Conservation (phyloP, 768 basidiomycete genomes). For the Asterophora lycoperdoides region DNA sequence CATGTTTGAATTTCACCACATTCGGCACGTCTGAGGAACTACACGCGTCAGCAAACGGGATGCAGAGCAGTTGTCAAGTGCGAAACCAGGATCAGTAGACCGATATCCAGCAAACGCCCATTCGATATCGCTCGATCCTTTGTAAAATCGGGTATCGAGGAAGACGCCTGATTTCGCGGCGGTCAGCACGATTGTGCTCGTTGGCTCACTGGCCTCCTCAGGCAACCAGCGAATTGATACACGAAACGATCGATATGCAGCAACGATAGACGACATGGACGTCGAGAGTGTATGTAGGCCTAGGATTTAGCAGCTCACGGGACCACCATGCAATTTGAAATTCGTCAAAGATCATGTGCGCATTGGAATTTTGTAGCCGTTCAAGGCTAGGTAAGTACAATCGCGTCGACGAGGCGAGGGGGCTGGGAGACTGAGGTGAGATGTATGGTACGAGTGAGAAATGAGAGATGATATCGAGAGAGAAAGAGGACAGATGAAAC, state of each 20-base stretch:
- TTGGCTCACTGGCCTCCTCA: slow-evolving; percentile 28
- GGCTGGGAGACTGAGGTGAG: slow-evolving; percentile 13
- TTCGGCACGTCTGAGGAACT: slow-evolving; percentile 14
- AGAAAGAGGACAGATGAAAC: slow-evolving; percentile 7
- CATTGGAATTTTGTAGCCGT: slow-evolving; percentile 12
- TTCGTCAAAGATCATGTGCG: slow-evolving; percentile 9
- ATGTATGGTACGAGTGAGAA: slow-evolving; percentile 20
- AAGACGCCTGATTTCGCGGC: slow-evolving; percentile 27
- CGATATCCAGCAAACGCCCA: slow-evolving; percentile 39
- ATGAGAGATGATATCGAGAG: slow-evolving; percentile 16
- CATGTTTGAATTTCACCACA: slow-evolving; percentile 25
- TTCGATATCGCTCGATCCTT: slow-evolving; percentile 24
- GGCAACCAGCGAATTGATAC: slow-evolving; percentile 34
- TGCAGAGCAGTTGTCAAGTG: background rate
- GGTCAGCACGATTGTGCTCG: slow-evolving; percentile 32
- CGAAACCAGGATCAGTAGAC: slow-evolving; percentile 13
- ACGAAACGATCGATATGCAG: slow-evolving; percentile 12
- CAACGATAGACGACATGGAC: background rate
- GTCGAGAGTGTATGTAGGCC: background rate
- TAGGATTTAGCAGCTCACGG: too few species aligned
- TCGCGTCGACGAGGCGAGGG: slow-evolving; percentile 13
- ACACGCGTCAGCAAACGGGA: background rate
- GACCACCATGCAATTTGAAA: background rate
- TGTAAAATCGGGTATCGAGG: slow-evolving; percentile 33
- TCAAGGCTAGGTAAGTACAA: slow-evolving; percentile 19